Percentiles rank a stretch among this genome's conserved stretches.
phyloP scores from a whole-genome alignment of 768 basidiomycete species.

The Tulasnella sp. region DNA sequence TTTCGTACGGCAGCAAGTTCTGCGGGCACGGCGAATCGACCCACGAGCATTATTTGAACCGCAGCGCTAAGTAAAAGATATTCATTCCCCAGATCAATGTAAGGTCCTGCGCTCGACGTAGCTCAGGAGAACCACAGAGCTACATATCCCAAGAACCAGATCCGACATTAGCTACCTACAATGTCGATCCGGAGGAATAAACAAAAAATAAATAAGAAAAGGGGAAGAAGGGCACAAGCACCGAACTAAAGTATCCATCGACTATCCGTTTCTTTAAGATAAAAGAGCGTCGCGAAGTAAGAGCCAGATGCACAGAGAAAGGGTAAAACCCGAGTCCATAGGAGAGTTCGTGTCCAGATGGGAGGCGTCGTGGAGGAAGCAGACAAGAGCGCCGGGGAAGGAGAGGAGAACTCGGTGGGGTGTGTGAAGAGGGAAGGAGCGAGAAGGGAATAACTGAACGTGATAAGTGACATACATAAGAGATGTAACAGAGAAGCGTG shows the following conservation, averaged over 20 bases:
- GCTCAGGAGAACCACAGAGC: background rate
- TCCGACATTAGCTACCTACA: background rate
- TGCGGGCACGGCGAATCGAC: background rate
- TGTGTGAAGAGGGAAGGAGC: background rate
- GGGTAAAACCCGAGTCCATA: background rate
- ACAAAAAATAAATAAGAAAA: background rate
- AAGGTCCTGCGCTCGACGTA: background rate
- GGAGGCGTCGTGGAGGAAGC: background rate
- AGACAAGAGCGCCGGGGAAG: background rate
- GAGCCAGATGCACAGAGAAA: background rate
- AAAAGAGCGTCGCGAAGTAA: background rate
- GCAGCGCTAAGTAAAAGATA: background rate
- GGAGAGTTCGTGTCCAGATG: background rate
- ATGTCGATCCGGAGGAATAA: background rate
- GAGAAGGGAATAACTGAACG: background rate
- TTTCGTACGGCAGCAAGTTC: too few relatives aligned
- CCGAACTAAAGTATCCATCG: background rate
- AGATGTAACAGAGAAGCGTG: background rate
- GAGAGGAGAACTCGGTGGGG: background rate
- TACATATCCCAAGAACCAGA: background rate
- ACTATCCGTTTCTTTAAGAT: background rate
- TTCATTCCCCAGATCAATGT: background rate
- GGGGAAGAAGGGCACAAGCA: background rate
- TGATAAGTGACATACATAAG: background rate
- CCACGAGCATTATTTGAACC: background rate